phyloP scores from a whole-genome alignment of 2,329 filamentous ascomycete genomes.

The Leptographium flavum region DNA sequence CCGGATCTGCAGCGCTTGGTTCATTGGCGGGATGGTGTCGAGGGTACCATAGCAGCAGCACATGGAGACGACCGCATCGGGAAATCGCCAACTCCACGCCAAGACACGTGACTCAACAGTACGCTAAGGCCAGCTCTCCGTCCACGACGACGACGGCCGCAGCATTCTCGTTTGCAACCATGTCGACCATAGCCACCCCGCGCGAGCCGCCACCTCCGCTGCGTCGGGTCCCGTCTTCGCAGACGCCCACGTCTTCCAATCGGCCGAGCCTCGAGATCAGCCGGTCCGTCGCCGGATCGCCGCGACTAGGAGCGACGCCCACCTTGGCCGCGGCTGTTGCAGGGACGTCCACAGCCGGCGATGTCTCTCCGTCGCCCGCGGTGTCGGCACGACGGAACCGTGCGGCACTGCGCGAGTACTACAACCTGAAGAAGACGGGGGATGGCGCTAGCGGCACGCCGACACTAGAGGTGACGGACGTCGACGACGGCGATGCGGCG shows the following conservation, averaged over 20 bases:
- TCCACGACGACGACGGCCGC: not conserved
- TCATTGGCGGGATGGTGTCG: slow-evolving; percentile 18
- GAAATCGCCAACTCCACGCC: not conserved
- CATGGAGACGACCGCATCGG: too few species aligned
- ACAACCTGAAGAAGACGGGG: slow-evolving; percentile 64
- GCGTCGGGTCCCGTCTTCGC: slow-evolving; percentile 36
- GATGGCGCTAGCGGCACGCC: slow-evolving; percentile 19
- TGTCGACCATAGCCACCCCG: slow-evolving; percentile 53
- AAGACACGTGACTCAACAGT: not conserved
- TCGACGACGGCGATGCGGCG: slow-evolving; percentile 14
- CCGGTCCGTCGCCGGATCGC: slow-evolving; percentile 45
- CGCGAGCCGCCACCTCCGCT: slow-evolving; percentile 44
- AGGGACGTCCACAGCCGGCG: slow-evolving; percentile 13
- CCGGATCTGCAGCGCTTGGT: slow-evolving; percentile 33
- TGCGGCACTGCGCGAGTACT: slow-evolving; percentile 83
- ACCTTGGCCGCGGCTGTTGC: slow-evolving; percentile 10
- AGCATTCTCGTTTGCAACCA: slow-evolving; percentile 15
- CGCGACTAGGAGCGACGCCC: slow-evolving; percentile 24
- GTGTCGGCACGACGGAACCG: slow-evolving; percentile 48
- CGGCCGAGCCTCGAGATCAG: slow-evolving; percentile 58
- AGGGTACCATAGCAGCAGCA: too few species aligned
- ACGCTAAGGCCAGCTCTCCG: not conserved
- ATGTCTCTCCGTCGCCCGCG: slow-evolving; percentile 14
- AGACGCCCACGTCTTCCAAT: slow-evolving; percentile 57
- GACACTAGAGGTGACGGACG: slow-evolving; percentile 27